Base-by-base conservation (phyloP, 148 eudicot species). In the Persicaria maculosa region DNA sequence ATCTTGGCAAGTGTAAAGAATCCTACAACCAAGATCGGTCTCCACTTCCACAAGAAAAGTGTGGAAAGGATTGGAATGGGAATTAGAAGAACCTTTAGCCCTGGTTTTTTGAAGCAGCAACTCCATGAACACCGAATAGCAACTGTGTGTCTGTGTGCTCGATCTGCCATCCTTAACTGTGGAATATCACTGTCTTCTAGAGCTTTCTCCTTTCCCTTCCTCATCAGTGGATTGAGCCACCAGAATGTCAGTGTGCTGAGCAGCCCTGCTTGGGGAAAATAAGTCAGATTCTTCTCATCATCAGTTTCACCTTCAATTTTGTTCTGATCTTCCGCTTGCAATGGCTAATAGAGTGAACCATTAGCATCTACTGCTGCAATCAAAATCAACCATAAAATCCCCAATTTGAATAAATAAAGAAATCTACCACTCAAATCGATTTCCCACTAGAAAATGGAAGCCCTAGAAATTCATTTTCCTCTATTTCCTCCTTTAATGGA, bases 121-220 rank as follows among this genome's bases (percentile, higher is more conserved):
- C 73, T 80, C 82, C 79, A 76, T 72, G 71, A 84, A 88, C 25
- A 65, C 20, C 31, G 19, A 44, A 76, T 85, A 85, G 25, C 88
- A 86, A 2, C 25, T 22, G 25, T 22, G 25, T 22, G 25, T 22
- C 70, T 76, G 54, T 76, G 82, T 15, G 90, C 88, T 69, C 80
- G 57, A 72, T 85, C 93, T 68, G 67, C 46, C 4, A n/a, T 48
- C 47, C 83, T 78, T 58, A 89, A 46, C 48, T 79, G 72, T 3
- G 93, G 90, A 44, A 89, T 82, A 50, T 82, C 90, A 43, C 72
- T 73, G 11, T 79, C 86, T 14, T 78, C 79, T 15, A 89, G 82
- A 40, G 59, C 64, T 61, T 85, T 83, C 47, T 65, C 58, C 43
- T 79, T 85, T 1, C 90, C 93, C 76, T 74, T 81, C 71, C 80